Percentiles rank a stretch among this genome's conserved stretches.
phyloP scores from a whole-genome alignment of 352 stramenopile genomes.

The Blastocystis sp. region DNA sequence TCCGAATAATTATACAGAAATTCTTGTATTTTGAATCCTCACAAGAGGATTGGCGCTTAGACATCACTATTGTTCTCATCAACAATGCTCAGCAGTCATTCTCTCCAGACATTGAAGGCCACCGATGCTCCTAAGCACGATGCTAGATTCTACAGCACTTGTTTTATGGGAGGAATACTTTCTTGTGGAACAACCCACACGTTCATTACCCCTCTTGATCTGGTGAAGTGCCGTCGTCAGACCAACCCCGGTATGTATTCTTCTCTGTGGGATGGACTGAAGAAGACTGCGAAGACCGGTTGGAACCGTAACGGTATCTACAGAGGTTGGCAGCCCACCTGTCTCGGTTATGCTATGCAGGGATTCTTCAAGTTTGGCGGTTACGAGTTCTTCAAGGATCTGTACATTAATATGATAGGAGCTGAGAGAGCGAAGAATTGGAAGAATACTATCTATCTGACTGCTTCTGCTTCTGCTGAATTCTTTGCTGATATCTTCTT shows the following conservation, averaged over 20 bases:
- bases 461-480: conserved; percentile 85
- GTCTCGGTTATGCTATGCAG: conserved; percentile 82
- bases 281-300: conserved; percentile 73
- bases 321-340: conserved; percentile 86
- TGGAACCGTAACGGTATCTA: conserved; percentile 66
- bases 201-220: conserved; percentile 84
- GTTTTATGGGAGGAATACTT: conserved; percentile 86
- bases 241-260: conserved; percentile 79
- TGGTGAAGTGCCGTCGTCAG: conserved; percentile 92
- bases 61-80: background rate
- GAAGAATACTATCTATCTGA: conserved; percentile 83
- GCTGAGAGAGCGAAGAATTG: conserved; percentile 88
- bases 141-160: conserved; percentile 87
- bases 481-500: conserved; percentile 88
- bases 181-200: conserved; percentile 88
- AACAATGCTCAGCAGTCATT: conserved; percentile 27
- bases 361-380: conserved; percentile 88
- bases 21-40: background rate
- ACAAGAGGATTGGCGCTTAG: background rate
- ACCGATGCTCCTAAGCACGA: conserved; percentile 74
- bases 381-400: conserved; percentile 92
- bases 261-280: conserved; percentile 77
- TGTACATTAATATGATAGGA: conserved; percentile 83
- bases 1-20: too few relatives aligned
- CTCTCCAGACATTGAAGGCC: background rate